A percentile compares a stretch with the other conserved stretches of the same genome.
phyloP scores from a whole-genome alignment of 2,329 filamentous ascomycete genomes.

The Grosmannia huntii region DNA sequence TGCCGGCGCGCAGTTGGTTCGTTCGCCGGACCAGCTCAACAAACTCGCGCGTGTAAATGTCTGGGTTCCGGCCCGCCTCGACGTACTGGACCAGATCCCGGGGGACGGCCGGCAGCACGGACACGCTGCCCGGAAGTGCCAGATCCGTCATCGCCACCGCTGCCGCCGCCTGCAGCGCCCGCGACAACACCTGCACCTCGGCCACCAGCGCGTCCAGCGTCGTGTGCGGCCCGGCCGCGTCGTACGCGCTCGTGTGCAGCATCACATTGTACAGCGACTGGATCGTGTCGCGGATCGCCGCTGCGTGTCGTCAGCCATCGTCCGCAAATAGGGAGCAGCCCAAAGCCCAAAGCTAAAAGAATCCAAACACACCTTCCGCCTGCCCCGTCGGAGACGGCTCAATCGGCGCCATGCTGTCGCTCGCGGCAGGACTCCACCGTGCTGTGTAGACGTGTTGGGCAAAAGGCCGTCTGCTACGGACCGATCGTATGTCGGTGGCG shows the following conservation, averaged over 20 bases:
- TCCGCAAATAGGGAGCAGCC: no score
- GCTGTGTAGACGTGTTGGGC: no score
- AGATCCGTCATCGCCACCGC: no score
- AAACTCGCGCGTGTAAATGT: conserved; percentile 64
- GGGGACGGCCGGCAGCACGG: conserved; percentile 38
- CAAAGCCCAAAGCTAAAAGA: no score
- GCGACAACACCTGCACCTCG: conserved; percentile 34
- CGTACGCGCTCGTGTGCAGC: conserved; percentile 50
- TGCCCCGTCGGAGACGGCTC: conserved; percentile 12
- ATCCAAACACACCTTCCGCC: conserved; percentile 9
- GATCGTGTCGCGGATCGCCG: conserved; percentile 33
- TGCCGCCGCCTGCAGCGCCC: conserved; percentile 27
- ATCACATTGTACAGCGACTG: conserved; percentile 52
- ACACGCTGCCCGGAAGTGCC: no score
- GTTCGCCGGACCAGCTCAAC: conserved; percentile 53
- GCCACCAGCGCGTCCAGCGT: conserved; percentile 42
- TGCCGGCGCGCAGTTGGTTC: conserved; percentile 56
- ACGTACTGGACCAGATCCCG: conserved; percentile 56
- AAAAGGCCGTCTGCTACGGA: no score
- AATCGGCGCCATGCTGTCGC: conserved; percentile 26
- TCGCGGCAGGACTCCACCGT: background rate
- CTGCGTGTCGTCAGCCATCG: no score
- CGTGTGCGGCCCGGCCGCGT: conserved; percentile 30
- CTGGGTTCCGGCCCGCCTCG: conserved; percentile 58
- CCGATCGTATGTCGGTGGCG: background rate